Evolutionary conservation across 2,329 filamentous ascomycete genomes (phyloP), one percentile per base, ranked within the genome.

Genomic region (Tolypocladium tropicale): DNA sequence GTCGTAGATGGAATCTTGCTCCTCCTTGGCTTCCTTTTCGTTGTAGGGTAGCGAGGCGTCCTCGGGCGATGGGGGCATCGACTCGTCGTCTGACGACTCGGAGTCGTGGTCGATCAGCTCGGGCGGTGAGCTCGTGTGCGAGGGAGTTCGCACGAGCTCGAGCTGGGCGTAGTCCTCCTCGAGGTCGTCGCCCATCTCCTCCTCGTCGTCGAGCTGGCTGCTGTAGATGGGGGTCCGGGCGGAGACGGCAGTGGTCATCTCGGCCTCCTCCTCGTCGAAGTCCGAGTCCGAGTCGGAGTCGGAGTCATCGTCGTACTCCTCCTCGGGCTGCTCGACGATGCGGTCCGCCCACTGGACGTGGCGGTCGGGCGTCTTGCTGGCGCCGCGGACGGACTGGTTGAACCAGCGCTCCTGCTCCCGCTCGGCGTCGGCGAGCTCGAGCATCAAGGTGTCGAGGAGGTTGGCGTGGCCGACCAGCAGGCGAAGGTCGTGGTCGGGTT

Each of bases 391-490:
- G 60, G 90, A 94, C 73, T 91, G 88, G 83, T 96, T 95, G 86
- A 96, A 97, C 92, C 92, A 96, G 63, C 84, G 86, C 76, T 97
- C 93, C 76, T 97, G 94, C 74, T 96, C 91, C 65, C 86, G 84
- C 80, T 97, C 94, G 69, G 93, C 93, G 58, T 95, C 90, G 73
- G 91, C 89, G 58, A 99, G 89, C 69, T 82, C 79, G 64, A 94
- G 83, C 94, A 97, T 97, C 69, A 99, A 78, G 43, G 86, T 87
- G 77, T 99, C 94, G 72, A 99, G 89, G 52, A 97, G 87, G 81
- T 97, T 99, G 78, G 94, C 94, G 76, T 99, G 94, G 67, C 93
- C 94, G 66, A 99, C 94, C 59, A 99, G 88, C 50, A 95, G 84
- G 70, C 93, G 86, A 61, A 99, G 89, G 79, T 97, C 86, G 81